Conservation (phyloP, 208 protist species). For the Crithidia bombi region DNA sequence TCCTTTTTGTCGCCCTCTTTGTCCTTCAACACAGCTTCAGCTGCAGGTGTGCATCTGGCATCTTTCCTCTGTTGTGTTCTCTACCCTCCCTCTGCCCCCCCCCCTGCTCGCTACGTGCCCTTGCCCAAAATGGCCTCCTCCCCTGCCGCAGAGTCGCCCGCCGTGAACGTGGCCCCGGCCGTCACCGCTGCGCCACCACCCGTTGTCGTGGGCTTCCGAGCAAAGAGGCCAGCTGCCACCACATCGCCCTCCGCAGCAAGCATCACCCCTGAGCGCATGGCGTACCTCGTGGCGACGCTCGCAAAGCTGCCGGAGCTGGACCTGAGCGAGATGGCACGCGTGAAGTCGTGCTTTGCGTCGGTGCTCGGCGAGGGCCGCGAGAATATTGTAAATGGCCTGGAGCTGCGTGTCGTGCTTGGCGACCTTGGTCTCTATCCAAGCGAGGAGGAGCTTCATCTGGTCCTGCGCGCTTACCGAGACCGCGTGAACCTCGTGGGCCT, state of each 20-base stretch:
- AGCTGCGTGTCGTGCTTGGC: constrained; percentile 74
- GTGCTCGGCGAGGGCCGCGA: constrained; percentile 59
- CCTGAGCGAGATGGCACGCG: constrained; percentile 64
- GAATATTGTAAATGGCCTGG: constrained; percentile 66
- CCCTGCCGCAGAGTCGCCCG: background rate
- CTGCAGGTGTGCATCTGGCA: no score
- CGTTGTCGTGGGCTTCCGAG: background rate
- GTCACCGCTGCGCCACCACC: background rate
- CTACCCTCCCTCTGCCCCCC: constrained; percentile 6
- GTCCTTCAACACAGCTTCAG: no score
- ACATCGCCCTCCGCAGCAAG: no score
- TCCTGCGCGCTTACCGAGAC: constrained; percentile 58
- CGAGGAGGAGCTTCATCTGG: constrained; percentile 63
- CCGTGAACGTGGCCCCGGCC: background rate
- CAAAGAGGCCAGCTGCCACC: background rate
- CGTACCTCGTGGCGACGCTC: constrained; percentile 33
- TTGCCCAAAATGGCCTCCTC: background rate
- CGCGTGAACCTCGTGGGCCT: constrained; percentile 70
- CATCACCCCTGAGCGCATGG: constrained; percentile 15
- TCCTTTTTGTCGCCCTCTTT: no score
- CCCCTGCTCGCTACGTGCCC: no score
- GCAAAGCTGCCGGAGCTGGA: constrained; percentile 68
- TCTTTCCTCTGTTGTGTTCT: background rate
- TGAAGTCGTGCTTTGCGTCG: constrained; percentile 50
- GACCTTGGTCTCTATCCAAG: constrained; percentile 78